Evolutionary conservation across 2,329 filamentous ascomycete genomes (phyloP).

Genomic region (Sporothrix variecibatus): DNA sequence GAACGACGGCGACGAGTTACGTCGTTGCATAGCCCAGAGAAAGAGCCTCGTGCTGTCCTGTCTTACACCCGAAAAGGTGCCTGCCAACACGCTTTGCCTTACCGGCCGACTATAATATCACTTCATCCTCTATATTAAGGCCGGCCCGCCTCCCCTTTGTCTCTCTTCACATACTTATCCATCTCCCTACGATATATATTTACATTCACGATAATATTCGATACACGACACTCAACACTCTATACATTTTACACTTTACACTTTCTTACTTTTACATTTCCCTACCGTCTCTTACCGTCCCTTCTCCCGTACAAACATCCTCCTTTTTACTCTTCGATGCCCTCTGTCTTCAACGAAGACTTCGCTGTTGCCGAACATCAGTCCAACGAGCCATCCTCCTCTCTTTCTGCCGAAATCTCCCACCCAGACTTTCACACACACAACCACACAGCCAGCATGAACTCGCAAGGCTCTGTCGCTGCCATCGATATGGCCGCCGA

Average conservation of each 20-base stretch:
- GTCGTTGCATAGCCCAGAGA: not conserved
- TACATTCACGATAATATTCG: not conserved
- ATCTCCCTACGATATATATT: not conserved
- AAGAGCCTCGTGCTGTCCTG: not conserved
- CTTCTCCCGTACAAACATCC: not conserved
- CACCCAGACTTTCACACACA: not conserved
- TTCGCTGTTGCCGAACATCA: not conserved
- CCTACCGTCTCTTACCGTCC: not conserved
- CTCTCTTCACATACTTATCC: not conserved
- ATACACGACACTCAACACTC: too few relatives aligned
- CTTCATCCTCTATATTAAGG: slow-evolving; percentile 3
- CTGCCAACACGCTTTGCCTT: not conserved
- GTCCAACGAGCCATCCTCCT: not conserved
- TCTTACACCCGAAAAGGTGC: not conserved
- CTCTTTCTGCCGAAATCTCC: not conserved
- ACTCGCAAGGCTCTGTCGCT: not conserved
- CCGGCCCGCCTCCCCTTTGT: not conserved
- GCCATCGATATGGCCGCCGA: slow-evolving; percentile 11
- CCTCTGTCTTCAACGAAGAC: not conserved
- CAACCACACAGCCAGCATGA: not conserved
- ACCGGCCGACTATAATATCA: not conserved
- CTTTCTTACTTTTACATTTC: not conserved
- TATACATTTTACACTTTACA: too few relatives aligned
- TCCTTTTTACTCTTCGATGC: not conserved
- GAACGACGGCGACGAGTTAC: not conserved